Conservation (phyloP, 371 early-diverging fungal genomes). For the Mortierella polycephala region DNA sequence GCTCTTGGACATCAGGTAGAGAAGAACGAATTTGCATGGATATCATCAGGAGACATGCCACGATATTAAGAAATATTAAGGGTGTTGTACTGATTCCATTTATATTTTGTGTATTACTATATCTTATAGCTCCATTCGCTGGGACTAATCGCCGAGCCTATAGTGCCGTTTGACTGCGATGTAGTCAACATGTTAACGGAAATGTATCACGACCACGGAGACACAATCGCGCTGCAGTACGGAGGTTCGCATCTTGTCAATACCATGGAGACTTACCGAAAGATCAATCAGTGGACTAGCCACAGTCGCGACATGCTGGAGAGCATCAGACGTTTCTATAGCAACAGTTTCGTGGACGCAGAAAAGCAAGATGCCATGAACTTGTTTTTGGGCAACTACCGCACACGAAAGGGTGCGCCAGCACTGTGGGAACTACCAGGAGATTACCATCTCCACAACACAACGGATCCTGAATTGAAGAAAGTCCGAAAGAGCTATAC, state of each 20-base stretch:
- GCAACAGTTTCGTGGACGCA: slow-evolving; percentile 95
- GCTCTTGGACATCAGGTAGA: slow-evolving; percentile 88
- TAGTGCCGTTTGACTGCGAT: slow-evolving; percentile 92
- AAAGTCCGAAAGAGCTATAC: slow-evolving; percentile 63
- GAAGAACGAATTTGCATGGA: neutral
- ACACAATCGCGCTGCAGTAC: slow-evolving; percentile 98
- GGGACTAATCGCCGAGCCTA: slow-evolving; percentile 82
- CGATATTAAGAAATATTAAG: neutral
- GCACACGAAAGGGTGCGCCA: slow-evolving; percentile 64
- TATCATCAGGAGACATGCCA: too few relatives aligned
- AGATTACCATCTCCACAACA: slow-evolving; percentile 86
- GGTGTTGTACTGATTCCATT: neutral
- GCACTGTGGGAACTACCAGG: slow-evolving; percentile 87
- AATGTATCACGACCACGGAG: slow-evolving; percentile 99
- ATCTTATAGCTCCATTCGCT: slow-evolving; percentile 80
- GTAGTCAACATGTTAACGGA: slow-evolving; percentile 92
- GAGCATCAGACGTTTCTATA: slow-evolving; percentile 89
- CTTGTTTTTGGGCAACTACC: slow-evolving; percentile 88
- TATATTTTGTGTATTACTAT: neutral
- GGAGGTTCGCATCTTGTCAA: slow-evolving; percentile 98
- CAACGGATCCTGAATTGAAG: slow-evolving; percentile 60
- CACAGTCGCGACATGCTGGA: slow-evolving; percentile 97
- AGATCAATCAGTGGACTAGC: slow-evolving; percentile 93
- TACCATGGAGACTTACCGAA: slow-evolving; percentile 96
- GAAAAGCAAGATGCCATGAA: slow-evolving; percentile 98